Base-by-base conservation (phyloP, 257 asterid genomes). In the Solanum piurae region DNA sequence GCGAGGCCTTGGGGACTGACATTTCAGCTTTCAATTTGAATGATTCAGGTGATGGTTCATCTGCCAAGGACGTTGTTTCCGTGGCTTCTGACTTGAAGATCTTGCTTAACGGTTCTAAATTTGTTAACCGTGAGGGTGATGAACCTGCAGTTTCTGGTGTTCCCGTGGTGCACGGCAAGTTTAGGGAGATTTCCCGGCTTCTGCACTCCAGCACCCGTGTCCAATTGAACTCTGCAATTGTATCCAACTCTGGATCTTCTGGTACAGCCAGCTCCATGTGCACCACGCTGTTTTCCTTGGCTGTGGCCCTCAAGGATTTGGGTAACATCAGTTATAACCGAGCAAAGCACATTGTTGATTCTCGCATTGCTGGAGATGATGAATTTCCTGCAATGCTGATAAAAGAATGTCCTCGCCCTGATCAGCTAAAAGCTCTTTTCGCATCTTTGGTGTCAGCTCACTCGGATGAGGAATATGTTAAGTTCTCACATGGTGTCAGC, bases 1-100 rank as follows among this genome's bases (percentile, higher is more conserved):
- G 98, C 23, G 99, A 97, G 93, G 99, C 98, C 21, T 86, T 97
- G 89, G 87, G 92, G 44, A 98, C 94, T 9, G 96, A 96, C 44
- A 73, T 75, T 11, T 88, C 95, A 3, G 89, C 94, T n/a, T 97
- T 97, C 88, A 93, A 94, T 90, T 88, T 96, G 89, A 92, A 91
- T 46, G 98, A 97, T 89, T 95, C 99, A 0, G 99, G 99, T 9
- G 99, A 97, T 76, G 99, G 99, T 85, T 94, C 98, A 7, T 79
- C 94, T 6, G 85, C 93, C 58, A 97, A 97, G 93, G 99, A 96
- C 62, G 96, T 94, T 11, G 99, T 95, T 23, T 91, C 95, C 3
- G 99, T 95, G 7, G 98, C 98, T 14, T 34, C 98, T 3, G 98
- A 94, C 89, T 90, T 94, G 72, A 96, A 93, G 92, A 94, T 94